phyloP scores from a whole-genome alignment of 345 rosid genomes.

The Camelina sativa region DNA sequence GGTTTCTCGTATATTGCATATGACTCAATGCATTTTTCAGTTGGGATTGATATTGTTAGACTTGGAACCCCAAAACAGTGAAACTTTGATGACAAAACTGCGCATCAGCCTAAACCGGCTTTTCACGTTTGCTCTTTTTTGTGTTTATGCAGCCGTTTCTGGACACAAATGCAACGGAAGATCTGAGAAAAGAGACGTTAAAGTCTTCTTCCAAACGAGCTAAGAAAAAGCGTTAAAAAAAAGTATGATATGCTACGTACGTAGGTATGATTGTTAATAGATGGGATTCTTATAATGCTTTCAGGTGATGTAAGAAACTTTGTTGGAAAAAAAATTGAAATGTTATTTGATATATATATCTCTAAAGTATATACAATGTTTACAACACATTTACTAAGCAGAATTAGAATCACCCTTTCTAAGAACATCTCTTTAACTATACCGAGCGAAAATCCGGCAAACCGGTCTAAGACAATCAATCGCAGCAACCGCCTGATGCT shows the following conservation, averaged over 20 bases:
- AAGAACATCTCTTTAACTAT: conserved; percentile 30
- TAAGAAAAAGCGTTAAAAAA: conserved; percentile 66
- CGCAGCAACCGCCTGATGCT: conserved; percentile 28
- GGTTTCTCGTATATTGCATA: not conserved
- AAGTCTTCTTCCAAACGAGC: conserved; percentile 64
- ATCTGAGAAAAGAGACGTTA: conserved; percentile 60
- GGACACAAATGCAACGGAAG: conserved; percentile 61
- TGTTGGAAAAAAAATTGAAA: not conserved
- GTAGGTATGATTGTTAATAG: conserved; percentile 29
- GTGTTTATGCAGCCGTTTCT: conserved; percentile 69
- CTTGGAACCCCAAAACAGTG: not conserved
- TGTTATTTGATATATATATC: no score
- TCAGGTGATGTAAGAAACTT: conserved; percentile 5
- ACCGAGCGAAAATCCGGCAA: conserved; percentile 40
- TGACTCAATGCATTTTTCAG: no score
- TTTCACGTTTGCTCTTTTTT: conserved; percentile 12
- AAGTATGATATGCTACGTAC: conserved; percentile 4
- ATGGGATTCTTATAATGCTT: not conserved
- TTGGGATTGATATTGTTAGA: conserved; percentile 2
- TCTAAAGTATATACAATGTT: no score
- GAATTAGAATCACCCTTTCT: conserved; percentile 21
- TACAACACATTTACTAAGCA: conserved; percentile 18
- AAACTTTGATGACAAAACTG: conserved; percentile 4
- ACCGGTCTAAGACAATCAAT: conserved; percentile 47
- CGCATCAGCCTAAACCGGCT: not conserved